Percentiles rank a stretch among this genome's conserved stretches.
Conservation (phyloP, 2,329 filamentous ascomycete species). For the Aureobasidium sp. region DNA sequence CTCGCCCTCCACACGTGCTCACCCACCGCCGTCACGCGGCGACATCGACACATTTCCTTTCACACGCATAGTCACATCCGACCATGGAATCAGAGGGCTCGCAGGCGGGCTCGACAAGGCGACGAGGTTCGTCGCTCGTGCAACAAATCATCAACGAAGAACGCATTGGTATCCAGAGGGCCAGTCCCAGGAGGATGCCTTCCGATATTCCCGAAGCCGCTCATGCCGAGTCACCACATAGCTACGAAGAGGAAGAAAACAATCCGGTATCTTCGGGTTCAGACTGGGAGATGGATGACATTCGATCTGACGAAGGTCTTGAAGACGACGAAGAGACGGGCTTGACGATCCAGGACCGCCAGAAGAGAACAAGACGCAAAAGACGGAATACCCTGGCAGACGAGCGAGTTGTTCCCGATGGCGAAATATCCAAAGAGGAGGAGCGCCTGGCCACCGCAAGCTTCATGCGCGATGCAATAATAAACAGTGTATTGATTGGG, state of each 20-base stretch:
- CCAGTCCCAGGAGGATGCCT: conserved; percentile 12
- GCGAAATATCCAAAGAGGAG: conserved; percentile 60
- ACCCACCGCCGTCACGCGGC: not conserved
- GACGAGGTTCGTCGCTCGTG: conserved; percentile 9
- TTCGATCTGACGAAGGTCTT: conserved; percentile 60
- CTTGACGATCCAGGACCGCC: conserved; percentile 65
- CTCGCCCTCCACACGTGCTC: conserved; percentile 8
- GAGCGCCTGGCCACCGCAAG: conserved; percentile 68
- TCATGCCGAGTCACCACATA: conserved; percentile 13
- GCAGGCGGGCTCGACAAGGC: conserved; percentile 8
- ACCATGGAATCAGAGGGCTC: conserved; percentile 9
- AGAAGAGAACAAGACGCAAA: conserved; percentile 58
- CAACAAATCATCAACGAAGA: conserved; percentile 11
- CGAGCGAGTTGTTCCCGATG: conserved; percentile 58
- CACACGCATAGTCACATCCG: not conserved
- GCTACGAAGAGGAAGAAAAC: conserved; percentile 29
- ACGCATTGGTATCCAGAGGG: not conserved
- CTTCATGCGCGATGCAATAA: conserved; percentile 59
- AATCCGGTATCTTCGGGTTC: conserved; percentile 33
- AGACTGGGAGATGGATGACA: conserved; percentile 52
- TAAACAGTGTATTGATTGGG: conserved; percentile 76
- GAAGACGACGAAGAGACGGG: conserved; percentile 86
- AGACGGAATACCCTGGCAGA: conserved; percentile 61
- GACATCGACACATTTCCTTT: not conserved
- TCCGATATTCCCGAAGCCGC: conserved; percentile 17